Conservation (phyloP, 2,329 filamentous ascomycete genomes). For the Diaporthe vexans region DNA sequence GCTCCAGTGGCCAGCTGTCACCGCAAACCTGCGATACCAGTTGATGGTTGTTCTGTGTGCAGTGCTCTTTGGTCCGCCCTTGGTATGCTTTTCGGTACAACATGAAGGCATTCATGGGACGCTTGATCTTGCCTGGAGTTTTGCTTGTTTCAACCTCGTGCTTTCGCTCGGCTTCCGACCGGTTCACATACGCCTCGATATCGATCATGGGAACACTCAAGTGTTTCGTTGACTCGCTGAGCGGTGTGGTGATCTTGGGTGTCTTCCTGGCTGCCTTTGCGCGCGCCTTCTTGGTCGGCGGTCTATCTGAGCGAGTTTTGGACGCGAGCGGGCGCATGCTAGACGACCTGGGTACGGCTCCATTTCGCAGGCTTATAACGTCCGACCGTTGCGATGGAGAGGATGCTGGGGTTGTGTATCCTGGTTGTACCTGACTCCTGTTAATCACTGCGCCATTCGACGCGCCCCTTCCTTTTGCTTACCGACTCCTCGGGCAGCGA, state of each 20-base stretch:
- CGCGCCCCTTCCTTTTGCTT: background rate
- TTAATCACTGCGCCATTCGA: slow-evolving; percentile 24
- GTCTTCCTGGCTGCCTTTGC: slow-evolving; percentile 56
- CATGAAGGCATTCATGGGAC: slow-evolving; percentile 99
- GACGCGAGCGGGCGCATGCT: slow-evolving; percentile 46
- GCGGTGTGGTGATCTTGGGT: slow-evolving; percentile 73
- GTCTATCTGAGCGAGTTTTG: slow-evolving; percentile 48
- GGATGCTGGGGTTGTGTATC: slow-evolving; percentile 65
- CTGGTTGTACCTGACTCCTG: slow-evolving; percentile 47
- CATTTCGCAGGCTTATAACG: slow-evolving; percentile 55
- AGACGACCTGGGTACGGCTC: slow-evolving; percentile 44
- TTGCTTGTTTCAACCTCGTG: slow-evolving; percentile 79
- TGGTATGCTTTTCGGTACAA: slow-evolving; percentile 95
- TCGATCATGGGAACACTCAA: slow-evolving; percentile 73
- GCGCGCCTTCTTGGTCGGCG: slow-evolving; percentile 57
- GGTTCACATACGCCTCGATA: slow-evolving; percentile 84
- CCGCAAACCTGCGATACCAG: slow-evolving; percentile 91
- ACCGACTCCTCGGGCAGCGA: slow-evolving; percentile 29
- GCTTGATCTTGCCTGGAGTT: slow-evolving; percentile 81
- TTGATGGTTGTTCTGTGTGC: slow-evolving; percentile 92
- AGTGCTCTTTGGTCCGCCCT: slow-evolving; percentile 85
- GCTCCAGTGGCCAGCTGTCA: slow-evolving; percentile 86
- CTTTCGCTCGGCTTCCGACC: slow-evolving; percentile 75
- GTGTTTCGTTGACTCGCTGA: slow-evolving; percentile 79
- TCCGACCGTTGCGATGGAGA: slow-evolving; percentile 60